A percentile compares a stretch with the other conserved stretches of the same genome.
Evolutionary conservation across 257 asterid species (phyloP).

Genomic region (Solanum medicagineum): DNA sequence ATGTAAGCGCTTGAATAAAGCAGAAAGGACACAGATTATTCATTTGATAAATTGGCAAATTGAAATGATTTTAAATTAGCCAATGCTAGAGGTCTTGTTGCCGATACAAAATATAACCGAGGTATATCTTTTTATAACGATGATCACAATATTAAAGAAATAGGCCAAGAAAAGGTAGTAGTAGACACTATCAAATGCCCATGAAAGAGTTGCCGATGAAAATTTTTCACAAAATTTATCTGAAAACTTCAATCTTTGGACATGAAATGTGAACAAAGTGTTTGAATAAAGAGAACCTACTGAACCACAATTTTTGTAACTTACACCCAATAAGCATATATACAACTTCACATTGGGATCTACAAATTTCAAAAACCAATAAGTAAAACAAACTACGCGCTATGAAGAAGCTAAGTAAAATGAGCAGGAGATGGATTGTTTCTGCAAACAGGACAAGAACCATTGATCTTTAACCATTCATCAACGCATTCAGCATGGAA

Average conservation of each 20-base stretch:
- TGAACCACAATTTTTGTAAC: background rate
- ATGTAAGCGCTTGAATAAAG: background rate
- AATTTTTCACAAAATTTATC: background rate
- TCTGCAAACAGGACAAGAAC: constrained; percentile 73
- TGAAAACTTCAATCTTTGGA: background rate
- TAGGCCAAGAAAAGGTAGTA: background rate
- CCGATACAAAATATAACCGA: background rate
- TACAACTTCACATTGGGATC: background rate
- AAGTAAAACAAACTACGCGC: background rate
- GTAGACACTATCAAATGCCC: background rate
- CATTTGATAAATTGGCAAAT: too few species aligned
- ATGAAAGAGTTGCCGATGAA: background rate
- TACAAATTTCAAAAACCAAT: background rate
- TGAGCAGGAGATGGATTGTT: constrained; percentile 35
- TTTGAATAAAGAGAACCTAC: background rate
- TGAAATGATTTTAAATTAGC: too few species aligned
- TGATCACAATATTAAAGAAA: background rate
- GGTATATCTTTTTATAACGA: background rate
- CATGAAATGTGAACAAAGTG: background rate
- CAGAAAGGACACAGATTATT: background rate
- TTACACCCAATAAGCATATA: background rate
- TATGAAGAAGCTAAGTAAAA: background rate
- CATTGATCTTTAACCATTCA: constrained; percentile 60
- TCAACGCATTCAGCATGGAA: constrained; percentile 77
- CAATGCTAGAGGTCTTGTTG: background rate